Percentiles rank a stretch among this genome's conserved stretches.
Evolutionary conservation across 257 asterid species (phyloP).

Genomic region (Thymus mandschuricus): DNA sequence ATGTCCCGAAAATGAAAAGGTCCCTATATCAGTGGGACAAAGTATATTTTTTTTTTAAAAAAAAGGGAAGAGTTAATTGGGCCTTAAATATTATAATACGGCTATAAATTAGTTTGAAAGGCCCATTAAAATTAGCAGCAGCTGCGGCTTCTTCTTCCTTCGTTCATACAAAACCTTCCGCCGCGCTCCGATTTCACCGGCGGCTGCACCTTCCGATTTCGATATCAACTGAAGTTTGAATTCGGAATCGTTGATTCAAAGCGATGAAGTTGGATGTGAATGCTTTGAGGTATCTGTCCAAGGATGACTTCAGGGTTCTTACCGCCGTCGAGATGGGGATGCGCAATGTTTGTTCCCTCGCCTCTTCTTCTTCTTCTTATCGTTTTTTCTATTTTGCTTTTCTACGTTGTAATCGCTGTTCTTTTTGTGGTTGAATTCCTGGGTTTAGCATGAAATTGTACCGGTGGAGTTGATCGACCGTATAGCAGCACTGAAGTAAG

Average conservation of each 20-base stretch:
- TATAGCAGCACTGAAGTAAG: slow-evolving; percentile 85
- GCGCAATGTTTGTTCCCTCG: slow-evolving; percentile 68
- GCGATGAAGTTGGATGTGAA: slow-evolving; percentile 87
- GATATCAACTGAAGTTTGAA: neutral
- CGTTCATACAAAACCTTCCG: neutral
- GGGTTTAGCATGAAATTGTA: slow-evolving; percentile 83
- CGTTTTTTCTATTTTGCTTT: neutral
- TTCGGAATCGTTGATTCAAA: neutral
- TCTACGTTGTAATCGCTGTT: neutral
- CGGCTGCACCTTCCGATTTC: neutral
- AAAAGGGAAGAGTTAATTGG: no score
- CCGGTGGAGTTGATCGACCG: slow-evolving; percentile 77
- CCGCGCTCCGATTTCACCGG: neutral
- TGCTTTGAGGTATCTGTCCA: slow-evolving; percentile 78
- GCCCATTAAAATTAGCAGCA: no score
- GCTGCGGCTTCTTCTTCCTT: no score
- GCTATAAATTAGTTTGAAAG: no score
- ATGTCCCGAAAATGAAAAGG: no score
- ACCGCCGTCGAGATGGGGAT: slow-evolving; percentile 98
- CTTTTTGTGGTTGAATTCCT: neutral
- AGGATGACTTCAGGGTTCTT: slow-evolving; percentile 92
- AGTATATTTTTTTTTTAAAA: no score
- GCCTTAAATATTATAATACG: no score
- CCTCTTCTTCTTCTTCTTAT: neutral
- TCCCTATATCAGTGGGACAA: no score